Evolutionary conservation across 768 basidiomycete genomes (phyloP).

Genomic region (Clathrus columnatus): DNA sequence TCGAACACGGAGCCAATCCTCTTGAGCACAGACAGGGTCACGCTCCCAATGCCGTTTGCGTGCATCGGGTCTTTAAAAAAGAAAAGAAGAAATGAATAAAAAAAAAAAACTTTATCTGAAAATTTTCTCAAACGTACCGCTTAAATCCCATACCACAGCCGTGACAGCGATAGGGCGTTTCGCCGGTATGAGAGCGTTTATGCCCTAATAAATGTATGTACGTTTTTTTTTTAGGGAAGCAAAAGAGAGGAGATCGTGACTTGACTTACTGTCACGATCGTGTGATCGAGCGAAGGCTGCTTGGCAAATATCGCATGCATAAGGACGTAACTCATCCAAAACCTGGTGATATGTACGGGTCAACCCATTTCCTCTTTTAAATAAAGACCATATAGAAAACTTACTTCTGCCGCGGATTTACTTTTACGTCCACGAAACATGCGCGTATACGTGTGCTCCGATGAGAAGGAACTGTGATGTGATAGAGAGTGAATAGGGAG

Average conservation of each 20-base stretch:
- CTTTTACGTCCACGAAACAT: constrained; percentile 11
- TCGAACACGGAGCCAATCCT: constrained; percentile 10
- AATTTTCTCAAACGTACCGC: constrained; percentile 3
- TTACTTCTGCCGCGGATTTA: constrained; percentile 8
- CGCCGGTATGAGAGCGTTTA: constrained; percentile 11
- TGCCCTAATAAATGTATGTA: constrained; percentile 7
- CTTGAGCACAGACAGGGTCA: constrained; percentile 9
- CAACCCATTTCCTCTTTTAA: neutral
- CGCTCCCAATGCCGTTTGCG: constrained; percentile 11
- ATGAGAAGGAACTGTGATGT: neutral
- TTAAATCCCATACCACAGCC: constrained; percentile 10
- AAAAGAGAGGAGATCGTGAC: neutral
- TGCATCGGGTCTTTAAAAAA: constrained; percentile 5
- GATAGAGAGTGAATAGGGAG: constrained; percentile 33
- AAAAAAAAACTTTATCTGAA: neutral
- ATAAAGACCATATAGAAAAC: neutral
- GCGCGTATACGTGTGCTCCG: constrained; percentile 5
- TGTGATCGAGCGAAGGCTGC: constrained; percentile 10
- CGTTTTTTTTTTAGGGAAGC: too few species aligned
- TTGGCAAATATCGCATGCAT: constrained; percentile 11
- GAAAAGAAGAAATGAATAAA: neutral
- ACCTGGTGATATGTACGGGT: neutral
- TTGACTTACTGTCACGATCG: constrained; percentile 9
- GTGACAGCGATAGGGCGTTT: constrained; percentile 10
- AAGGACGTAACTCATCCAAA: constrained; percentile 6